phyloP scores from a whole-genome alignment of 1,139 yeast species.

The Sugiyamaella japonica region DNA sequence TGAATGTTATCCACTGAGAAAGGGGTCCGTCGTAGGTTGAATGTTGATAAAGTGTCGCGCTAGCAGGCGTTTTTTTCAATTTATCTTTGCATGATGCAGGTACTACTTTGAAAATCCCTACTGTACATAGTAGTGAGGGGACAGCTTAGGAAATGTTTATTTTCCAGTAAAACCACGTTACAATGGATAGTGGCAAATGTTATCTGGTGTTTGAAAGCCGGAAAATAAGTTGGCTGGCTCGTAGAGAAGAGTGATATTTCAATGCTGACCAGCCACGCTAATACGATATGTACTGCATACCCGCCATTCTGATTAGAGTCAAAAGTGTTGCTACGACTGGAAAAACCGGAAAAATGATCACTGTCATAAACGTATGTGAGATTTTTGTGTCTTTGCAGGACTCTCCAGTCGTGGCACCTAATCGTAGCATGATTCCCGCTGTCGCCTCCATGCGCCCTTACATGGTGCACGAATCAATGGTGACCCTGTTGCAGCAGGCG shows the following conservation, averaged over 20 bases:
- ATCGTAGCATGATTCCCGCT: too few species aligned
- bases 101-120: not conserved
- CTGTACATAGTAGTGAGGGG: not conserved
- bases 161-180: not conserved
- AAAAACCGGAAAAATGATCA: too few species aligned
- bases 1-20: too few species aligned
- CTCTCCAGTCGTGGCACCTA: too few species aligned
- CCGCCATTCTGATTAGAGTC: slow-evolving; percentile 3
- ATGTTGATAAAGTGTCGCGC: not conserved
- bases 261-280: slow-evolving; percentile 3
- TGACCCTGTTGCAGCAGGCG: too few species aligned
- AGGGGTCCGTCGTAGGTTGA: not conserved
- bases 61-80: not conserved
- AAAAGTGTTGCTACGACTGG: not conserved
- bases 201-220: not conserved
- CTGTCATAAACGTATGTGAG: too few species aligned
- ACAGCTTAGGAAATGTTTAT: not conserved
- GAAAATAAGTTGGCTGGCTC: slow-evolving; percentile 8
- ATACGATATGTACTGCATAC: slow-evolving; percentile 5
- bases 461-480: too few species aligned
- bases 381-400: too few species aligned
- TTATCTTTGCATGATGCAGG: slow-evolving; percentile 1
- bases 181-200: not conserved
- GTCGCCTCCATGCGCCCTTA: too few species aligned
- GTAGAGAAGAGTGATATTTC: not conserved